Conservation (phyloP, 805 yeast species). For the Metschnikowia lunata region DNA sequence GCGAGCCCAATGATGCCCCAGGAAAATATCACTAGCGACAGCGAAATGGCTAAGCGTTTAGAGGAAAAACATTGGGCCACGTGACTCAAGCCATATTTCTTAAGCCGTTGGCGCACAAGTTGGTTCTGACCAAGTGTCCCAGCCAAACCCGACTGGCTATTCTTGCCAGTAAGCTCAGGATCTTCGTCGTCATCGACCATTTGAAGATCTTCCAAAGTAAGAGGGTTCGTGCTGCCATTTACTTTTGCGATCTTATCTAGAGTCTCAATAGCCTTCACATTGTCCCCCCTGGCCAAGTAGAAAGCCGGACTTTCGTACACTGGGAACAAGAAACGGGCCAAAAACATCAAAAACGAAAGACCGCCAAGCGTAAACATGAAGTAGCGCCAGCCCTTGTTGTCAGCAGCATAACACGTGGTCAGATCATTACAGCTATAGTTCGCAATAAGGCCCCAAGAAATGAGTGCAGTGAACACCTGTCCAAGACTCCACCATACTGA, state of each 20-base stretch:
- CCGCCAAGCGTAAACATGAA: conserved; percentile 46
- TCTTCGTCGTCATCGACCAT: conserved; percentile 35
- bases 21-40: conserved; percentile 38
- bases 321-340: conserved; percentile 31
- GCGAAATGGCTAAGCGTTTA: conserved; percentile 40
- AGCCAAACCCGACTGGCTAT: not conserved
- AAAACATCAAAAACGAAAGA: conserved; percentile 37
- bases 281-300: conserved; percentile 48
- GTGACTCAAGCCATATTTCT: conserved; percentile 32
- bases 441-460: conserved; percentile 16
- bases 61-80: conserved; percentile 45
- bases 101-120: conserved; percentile 5
- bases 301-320: conserved; percentile 57
- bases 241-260: conserved; percentile 44
- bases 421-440: conserved; percentile 12
- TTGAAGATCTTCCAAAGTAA: conserved; percentile 45
- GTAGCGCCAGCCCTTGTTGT: conserved; percentile 63
- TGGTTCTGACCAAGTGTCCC: conserved; percentile 1
- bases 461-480: conserved; percentile 17
- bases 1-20: conserved; percentile 47
- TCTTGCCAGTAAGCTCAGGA: not conserved
- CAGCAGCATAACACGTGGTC: conserved; percentile 35
- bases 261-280: conserved; percentile 44
- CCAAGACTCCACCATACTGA: conserved; percentile 31
- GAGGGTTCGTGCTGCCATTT: conserved; percentile 35